phyloP scores from a whole-genome alignment of 176 grass and related monocot species.

The Leersia perrieri region DNA sequence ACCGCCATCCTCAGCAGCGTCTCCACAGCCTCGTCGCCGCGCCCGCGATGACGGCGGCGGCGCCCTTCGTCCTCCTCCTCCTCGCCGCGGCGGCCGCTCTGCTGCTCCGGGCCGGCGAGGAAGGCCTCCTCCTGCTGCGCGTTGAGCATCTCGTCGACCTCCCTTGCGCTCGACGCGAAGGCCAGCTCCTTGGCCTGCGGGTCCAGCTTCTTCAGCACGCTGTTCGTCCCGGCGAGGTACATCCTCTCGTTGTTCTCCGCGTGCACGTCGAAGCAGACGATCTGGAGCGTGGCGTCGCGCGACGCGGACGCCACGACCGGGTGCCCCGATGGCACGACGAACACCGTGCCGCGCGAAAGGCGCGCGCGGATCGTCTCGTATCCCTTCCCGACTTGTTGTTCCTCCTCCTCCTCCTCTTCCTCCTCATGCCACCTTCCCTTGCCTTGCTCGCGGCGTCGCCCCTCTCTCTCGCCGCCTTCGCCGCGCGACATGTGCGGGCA shows the following conservation, averaged over 20 bases:
- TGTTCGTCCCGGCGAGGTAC: conserved; percentile 66
- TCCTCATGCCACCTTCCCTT: conserved; percentile 2
- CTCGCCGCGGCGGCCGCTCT: not conserved
- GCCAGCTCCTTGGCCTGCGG: conserved; percentile 62
- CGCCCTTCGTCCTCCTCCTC: not conserved
- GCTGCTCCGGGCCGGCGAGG: conserved; percentile 42
- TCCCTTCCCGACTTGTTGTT: conserved; percentile 14
- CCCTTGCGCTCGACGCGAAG: conserved; percentile 41
- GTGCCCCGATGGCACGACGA: conserved; percentile 70
- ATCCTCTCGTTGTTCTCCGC: conserved; percentile 64
- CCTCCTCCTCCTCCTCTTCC: not conserved
- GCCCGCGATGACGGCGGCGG: not conserved
- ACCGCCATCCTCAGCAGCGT: conserved; percentile 27
- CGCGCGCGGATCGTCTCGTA: conserved; percentile 43
- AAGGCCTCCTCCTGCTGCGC: conserved; percentile 42
- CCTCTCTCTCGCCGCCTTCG: conserved; percentile 2
- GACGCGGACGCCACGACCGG: conserved; percentile 50
- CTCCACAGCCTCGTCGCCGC: conserved; percentile 2
- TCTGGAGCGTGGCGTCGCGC: conserved; percentile 45
- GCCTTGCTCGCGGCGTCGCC: not conserved
- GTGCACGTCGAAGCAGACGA: conserved; percentile 64
- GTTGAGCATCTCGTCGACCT: conserved; percentile 67
- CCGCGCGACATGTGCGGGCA: conserved; percentile 55
- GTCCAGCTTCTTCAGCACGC: conserved; percentile 54
- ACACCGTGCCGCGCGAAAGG: conserved; percentile 40